phyloP scores from a whole-genome alignment of 768 basidiomycete species.

The Auriculariales sp. region DNA sequence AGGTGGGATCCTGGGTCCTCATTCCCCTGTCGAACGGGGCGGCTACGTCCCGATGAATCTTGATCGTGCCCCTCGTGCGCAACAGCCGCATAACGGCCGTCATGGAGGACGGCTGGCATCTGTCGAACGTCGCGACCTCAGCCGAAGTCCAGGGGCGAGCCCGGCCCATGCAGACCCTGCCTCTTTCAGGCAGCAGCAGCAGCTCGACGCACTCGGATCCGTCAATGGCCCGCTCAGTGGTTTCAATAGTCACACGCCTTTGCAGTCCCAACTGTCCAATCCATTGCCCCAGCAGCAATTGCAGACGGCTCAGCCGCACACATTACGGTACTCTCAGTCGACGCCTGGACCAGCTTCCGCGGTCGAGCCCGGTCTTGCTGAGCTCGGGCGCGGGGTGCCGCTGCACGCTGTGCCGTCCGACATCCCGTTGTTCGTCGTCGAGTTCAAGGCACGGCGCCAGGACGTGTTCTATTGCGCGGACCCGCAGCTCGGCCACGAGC shows the following conservation, averaged over 20 bases:
- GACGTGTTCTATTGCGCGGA: slow-evolving; percentile 89
- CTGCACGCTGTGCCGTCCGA: slow-evolving; percentile 67
- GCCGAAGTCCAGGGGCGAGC: background rate
- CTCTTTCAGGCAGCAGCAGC: background rate
- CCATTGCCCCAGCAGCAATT: slow-evolving; percentile 7
- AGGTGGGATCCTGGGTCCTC: slow-evolving; percentile 12
- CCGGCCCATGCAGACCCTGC: background rate
- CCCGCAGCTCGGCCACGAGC: slow-evolving; percentile 34
- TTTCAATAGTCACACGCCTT: too few relatives aligned
- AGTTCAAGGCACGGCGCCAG: slow-evolving; percentile 94
- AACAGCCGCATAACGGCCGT: too few relatives aligned
- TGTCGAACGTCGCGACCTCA: background rate
- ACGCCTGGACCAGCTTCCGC: slow-evolving; percentile 8
- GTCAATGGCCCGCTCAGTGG: too few relatives aligned
- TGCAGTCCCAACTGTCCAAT: slow-evolving; percentile 13
- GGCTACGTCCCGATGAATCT: slow-evolving; percentile 4
- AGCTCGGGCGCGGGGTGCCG: slow-evolving; percentile 83
- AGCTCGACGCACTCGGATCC: too few relatives aligned
- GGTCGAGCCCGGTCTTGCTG: slow-evolving; percentile 16
- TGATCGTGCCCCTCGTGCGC: too few relatives aligned
- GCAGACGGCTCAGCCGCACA: background rate
- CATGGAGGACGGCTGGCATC: background rate
- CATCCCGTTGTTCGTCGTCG: slow-evolving; percentile 89
- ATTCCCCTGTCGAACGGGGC: slow-evolving; percentile 3
- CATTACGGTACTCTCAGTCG: slow-evolving; percentile 13